A percentile compares a stretch with the other conserved stretches of the same genome.
These are phyloP conservation scores for Grosmannia penicillata DNA, from an alignment of 2,329 filamentous ascomycete species.

Conservation along the genomic window DNA sequence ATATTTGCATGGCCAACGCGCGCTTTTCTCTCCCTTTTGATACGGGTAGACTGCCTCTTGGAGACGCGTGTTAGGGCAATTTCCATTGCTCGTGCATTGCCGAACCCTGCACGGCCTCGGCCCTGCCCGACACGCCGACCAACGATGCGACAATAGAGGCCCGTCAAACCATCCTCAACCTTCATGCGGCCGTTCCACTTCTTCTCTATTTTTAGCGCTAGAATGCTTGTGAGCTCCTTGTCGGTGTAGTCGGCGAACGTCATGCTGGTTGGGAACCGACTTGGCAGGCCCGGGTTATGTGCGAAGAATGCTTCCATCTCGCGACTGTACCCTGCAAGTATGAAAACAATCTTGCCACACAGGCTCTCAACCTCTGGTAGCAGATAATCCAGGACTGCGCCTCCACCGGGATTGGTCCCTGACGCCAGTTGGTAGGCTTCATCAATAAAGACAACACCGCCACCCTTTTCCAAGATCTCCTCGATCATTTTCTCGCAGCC, in stretches of 20 bases:
- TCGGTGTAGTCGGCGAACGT: slow-evolving; percentile 58
- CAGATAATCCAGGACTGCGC: slow-evolving; percentile 52
- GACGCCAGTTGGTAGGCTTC: slow-evolving; percentile 62
- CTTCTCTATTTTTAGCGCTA: slow-evolving; percentile 36
- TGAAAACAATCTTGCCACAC: slow-evolving; percentile 53
- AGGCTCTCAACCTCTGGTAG: slow-evolving; percentile 60
- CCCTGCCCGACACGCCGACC: slow-evolving; percentile 44
- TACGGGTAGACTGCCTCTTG: background rate
- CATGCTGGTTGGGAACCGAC: slow-evolving; percentile 51
- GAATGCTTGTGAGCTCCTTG: slow-evolving; percentile 45
- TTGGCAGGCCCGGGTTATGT: slow-evolving; percentile 57
- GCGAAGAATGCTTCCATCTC: slow-evolving; percentile 66
- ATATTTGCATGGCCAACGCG: slow-evolving; percentile 22
- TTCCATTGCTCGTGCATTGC: slow-evolving; percentile 56
- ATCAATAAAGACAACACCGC: slow-evolving; percentile 63
- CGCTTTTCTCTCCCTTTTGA: slow-evolving; percentile 4
- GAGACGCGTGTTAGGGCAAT: slow-evolving; percentile 24
- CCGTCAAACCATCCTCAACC: slow-evolving; percentile 40
- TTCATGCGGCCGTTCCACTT: slow-evolving; percentile 41
- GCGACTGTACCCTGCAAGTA: slow-evolving; percentile 59
- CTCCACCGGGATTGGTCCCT: slow-evolving; percentile 40
- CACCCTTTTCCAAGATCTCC: slow-evolving; percentile 38
- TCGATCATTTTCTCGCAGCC: slow-evolving; percentile 43
- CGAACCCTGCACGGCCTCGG: slow-evolving; percentile 53
- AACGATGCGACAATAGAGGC: slow-evolving; percentile 50